phyloP scores from a whole-genome alignment of 768 basidiomycete species.

The Pulveroboletus sp. region DNA sequence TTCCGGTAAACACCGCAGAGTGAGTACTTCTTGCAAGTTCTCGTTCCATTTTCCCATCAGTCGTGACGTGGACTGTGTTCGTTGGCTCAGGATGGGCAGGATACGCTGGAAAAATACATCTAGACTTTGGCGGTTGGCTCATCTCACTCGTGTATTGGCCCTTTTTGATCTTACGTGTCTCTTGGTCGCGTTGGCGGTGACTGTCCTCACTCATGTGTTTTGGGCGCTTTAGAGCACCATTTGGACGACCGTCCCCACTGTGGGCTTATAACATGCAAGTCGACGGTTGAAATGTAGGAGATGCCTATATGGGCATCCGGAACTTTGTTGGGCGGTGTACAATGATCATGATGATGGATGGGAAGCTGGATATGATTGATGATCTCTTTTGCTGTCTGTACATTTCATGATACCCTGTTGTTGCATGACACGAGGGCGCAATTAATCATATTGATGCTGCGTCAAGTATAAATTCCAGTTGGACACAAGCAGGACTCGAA shows the following conservation, averaged over 20 bases:
- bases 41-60: not conserved
- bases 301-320: not conserved
- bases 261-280: conserved; percentile 4
- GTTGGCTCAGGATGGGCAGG: conserved; percentile 12
- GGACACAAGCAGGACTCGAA: too few relatives aligned
- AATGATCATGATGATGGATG: too few relatives aligned
- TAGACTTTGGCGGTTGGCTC: conserved; percentile 4
- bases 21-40: conserved; percentile 14
- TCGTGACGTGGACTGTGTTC: conserved; percentile 4
- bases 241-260: conserved; percentile 26
- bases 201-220: conserved; percentile 18
- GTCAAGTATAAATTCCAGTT: too few relatives aligned
- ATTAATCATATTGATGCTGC: too few relatives aligned
- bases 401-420: too few relatives aligned
- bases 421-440: too few relatives aligned
- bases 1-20: conserved; percentile 20
- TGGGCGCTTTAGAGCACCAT: conserved; percentile 17
- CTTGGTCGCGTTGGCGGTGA: conserved; percentile 7
- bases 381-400: too few relatives aligned
- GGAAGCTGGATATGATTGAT: too few relatives aligned
- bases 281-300: conserved; percentile 3
- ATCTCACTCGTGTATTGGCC: conserved; percentile 5
- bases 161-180: conserved; percentile 16
- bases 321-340: conserved; percentile 6
- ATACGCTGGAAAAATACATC: conserved; percentile 10